Evolutionary conservation across 768 basidiomycete species (phyloP).

Genomic region (Tubosaeta brunneosetosa): DNA sequence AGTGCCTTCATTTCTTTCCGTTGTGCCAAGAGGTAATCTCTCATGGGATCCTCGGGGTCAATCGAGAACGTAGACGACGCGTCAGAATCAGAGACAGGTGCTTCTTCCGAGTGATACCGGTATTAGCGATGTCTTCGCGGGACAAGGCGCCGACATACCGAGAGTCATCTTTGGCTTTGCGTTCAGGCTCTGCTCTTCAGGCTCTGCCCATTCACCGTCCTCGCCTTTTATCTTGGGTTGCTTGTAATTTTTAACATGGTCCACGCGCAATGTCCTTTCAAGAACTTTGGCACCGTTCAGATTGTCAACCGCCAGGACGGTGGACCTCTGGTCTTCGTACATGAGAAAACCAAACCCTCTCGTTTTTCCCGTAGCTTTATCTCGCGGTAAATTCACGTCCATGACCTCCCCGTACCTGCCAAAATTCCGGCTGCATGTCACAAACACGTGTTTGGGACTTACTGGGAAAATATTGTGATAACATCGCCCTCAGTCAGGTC

Average conservation of each 20-base stretch:
- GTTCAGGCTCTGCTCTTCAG: constrained; percentile 83
- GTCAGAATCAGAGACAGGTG: constrained; percentile 59
- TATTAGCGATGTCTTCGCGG: constrained; percentile 1
- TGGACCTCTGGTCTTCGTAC: constrained; percentile 98
- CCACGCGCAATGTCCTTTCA: constrained; percentile 83
- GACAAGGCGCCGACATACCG: constrained; percentile 38
- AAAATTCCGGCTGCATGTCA: neutral
- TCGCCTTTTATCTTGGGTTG: constrained; percentile 77
- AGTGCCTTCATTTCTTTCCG: constrained; percentile 64
- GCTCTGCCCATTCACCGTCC: constrained; percentile 79
- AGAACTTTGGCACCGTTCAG: constrained; percentile 91
- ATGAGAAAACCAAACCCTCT: constrained; percentile 95
- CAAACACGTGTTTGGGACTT: constrained; percentile 29
- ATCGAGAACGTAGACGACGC: constrained; percentile 61
- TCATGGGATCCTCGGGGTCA: constrained; percentile 98
- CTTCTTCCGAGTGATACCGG: constrained; percentile 39
- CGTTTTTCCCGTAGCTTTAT: constrained; percentile 87
- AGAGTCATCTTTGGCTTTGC: constrained; percentile 72
- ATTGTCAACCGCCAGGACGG: constrained; percentile 95
- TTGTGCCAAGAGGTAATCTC: constrained; percentile 80
- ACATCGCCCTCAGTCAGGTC: constrained; percentile 98
- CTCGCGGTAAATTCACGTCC: constrained; percentile 91
- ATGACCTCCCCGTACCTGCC: constrained; percentile 92
- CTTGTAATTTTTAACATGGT: constrained; percentile 90
- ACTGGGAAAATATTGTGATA: constrained; percentile 97